Evolutionary conservation across 2,329 filamentous ascomycete genomes (phyloP).

Genomic region (Zymoseptoria brevis): DNA sequence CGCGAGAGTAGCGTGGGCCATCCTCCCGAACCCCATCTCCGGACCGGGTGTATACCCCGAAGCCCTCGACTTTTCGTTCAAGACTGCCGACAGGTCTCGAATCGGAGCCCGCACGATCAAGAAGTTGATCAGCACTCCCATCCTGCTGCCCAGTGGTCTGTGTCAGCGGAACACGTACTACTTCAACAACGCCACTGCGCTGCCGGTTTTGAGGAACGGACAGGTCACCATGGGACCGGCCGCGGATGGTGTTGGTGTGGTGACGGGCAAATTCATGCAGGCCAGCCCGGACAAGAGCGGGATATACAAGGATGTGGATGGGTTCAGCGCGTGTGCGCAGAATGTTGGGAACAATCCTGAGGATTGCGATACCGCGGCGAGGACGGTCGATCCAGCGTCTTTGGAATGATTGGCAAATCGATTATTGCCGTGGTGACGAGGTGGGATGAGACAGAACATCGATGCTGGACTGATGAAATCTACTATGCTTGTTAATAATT

Average conservation of each 20-base stretch:
- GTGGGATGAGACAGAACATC: neutral
- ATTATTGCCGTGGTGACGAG: neutral
- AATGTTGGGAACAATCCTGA: constrained; percentile 18
- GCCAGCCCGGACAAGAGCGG: constrained; percentile 17
- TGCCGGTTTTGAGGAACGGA: constrained; percentile 11
- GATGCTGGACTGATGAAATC: neutral
- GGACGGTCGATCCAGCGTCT: constrained; percentile 13
- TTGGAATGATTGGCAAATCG: constrained; percentile 1
- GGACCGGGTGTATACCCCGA: constrained; percentile 20
- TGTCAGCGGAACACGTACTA: constrained; percentile 22
- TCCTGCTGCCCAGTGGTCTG: constrained; percentile 9
- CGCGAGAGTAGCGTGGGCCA: constrained; percentile 13
- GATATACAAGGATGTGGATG: constrained; percentile 15
- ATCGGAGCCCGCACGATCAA: constrained; percentile 16
- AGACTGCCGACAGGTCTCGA: neutral
- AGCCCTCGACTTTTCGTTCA: constrained; percentile 14
- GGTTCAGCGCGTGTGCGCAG: constrained; percentile 17
- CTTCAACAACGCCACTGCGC: constrained; percentile 19
- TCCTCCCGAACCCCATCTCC: constrained; percentile 17
- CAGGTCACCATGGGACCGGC: constrained; percentile 20
- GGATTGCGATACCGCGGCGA: constrained; percentile 16
- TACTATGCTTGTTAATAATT: no score
- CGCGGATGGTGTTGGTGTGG: constrained; percentile 11
- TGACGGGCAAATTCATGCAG: constrained; percentile 9
- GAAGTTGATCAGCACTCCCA: constrained; percentile 16